Evolutionary conservation across 1,139 yeast species (phyloP).

Genomic region (Diutina catenulata): DNA sequence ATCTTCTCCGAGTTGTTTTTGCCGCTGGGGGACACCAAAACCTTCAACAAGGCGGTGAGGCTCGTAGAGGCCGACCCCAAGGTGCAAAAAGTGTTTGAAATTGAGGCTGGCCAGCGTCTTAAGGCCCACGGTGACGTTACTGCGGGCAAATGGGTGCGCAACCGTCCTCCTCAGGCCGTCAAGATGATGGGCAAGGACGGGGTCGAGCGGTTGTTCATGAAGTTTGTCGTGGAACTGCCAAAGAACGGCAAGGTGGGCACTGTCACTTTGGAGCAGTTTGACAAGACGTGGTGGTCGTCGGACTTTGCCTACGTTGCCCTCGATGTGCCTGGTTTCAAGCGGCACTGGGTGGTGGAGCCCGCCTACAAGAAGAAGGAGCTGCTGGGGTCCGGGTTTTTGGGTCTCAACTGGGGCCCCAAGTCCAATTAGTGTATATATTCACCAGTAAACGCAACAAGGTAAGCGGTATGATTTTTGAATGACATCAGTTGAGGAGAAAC

Average conservation of each 20-base stretch:
- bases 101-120: slow-evolving; percentile 44
- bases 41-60: slow-evolving; percentile 77
- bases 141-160: slow-evolving; percentile 75
- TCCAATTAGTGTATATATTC: too few relatives aligned
- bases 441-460: too few relatives aligned
- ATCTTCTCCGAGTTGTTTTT: slow-evolving; percentile 68
- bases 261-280: slow-evolving; percentile 71
- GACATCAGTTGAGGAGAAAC: too few relatives aligned
- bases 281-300: slow-evolving; percentile 52
- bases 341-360: slow-evolving; percentile 65
- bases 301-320: slow-evolving; percentile 65
- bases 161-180: slow-evolving; percentile 62
- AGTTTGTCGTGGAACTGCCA: slow-evolving; percentile 69
- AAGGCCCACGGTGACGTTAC: slow-evolving; percentile 73
- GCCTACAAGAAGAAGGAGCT: slow-evolving; percentile 29
- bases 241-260: slow-evolving; percentile 40
- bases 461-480: too few relatives aligned
- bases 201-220: slow-evolving; percentile 70
- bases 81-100: slow-evolving; percentile 47
- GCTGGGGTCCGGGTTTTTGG: slow-evolving; percentile 49
- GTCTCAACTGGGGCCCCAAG: slow-evolving; percentile 79
- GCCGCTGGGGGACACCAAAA: slow-evolving; percentile 85
- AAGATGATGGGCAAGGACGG: slow-evolving; percentile 56
- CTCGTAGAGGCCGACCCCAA: slow-evolving; percentile 56
- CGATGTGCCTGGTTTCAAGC: slow-evolving; percentile 60